These are phyloP conservation scores for Martensiomyces pterosporus DNA, from an alignment of 192 early-diverging fungal species.

Conservation along the genomic window DNA sequence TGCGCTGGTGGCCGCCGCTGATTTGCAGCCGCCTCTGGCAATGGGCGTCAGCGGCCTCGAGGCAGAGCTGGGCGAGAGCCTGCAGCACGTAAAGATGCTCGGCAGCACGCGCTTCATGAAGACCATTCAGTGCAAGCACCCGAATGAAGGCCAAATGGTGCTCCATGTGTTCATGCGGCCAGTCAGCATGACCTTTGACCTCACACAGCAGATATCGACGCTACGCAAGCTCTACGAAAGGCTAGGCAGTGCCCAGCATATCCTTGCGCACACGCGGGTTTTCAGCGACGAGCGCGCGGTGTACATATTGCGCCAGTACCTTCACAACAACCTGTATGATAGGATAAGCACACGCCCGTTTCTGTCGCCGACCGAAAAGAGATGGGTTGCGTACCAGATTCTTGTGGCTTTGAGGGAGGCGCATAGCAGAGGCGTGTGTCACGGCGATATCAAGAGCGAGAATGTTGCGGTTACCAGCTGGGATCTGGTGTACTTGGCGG, in stretches of 20 bases:
- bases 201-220: slow-evolving; percentile 25
- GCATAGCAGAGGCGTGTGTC: slow-evolving; percentile 69
- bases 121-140: slow-evolving; percentile 76
- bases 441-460: slow-evolving; percentile 96
- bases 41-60: slow-evolving; percentile 44
- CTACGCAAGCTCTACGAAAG: slow-evolving; percentile 30
- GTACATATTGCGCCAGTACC: slow-evolving; percentile 82
- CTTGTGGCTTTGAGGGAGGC: slow-evolving; percentile 74
- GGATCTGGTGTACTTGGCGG: slow-evolving; percentile 89
- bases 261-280: slow-evolving; percentile 71
- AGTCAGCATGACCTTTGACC: slow-evolving; percentile 50
- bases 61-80: slow-evolving; percentile 42
- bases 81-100: slow-evolving; percentile 53
- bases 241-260: slow-evolving; percentile 69
- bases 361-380: slow-evolving; percentile 77
- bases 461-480: slow-evolving; percentile 93
- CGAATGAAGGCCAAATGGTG: slow-evolving; percentile 76
- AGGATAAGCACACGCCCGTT: slow-evolving; percentile 95
- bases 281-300: slow-evolving; percentile 87
- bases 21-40: slow-evolving; percentile 44
- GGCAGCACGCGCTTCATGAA: slow-evolving; percentile 94
- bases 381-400: slow-evolving; percentile 92
- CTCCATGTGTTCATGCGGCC: slow-evolving; percentile 95
- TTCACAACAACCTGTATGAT: slow-evolving; percentile 94
- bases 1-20: slow-evolving; percentile 43